phyloP scores from a whole-genome alignment of 441 rosid genomes.

The Cnidoscolus chayamansa region DNA sequence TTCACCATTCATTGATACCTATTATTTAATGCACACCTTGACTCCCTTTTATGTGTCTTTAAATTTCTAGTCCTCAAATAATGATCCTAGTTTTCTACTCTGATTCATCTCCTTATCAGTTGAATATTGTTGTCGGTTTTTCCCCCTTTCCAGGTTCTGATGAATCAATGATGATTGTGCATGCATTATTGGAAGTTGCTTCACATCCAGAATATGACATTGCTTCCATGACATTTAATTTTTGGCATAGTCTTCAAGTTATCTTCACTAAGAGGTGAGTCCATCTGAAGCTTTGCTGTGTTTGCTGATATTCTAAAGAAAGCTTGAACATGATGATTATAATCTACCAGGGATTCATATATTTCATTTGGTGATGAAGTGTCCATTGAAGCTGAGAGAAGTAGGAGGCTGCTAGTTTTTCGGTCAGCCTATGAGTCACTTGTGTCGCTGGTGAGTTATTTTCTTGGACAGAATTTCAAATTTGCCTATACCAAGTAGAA shows the following conservation, averaged over 20 bases:
- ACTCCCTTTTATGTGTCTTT: background rate
- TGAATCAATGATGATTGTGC: slow-evolving; percentile 84
- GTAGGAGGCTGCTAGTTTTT: slow-evolving; percentile 75
- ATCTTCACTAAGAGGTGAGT: slow-evolving; percentile 77
- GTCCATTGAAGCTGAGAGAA: slow-evolving; percentile 80
- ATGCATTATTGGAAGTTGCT: slow-evolving; percentile 86
- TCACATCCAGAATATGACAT: slow-evolving; percentile 94
- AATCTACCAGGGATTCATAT: slow-evolving; percentile 67
- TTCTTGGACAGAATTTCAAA: slow-evolving; percentile 22
- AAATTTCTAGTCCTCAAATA: slow-evolving; percentile 19
- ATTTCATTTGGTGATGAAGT: slow-evolving; percentile 62
- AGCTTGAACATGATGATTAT: slow-evolving; percentile 30
- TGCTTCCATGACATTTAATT: slow-evolving; percentile 99
- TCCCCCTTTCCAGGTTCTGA: slow-evolving; percentile 59
- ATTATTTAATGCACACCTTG: slow-evolving; percentile 12
- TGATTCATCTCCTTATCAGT: slow-evolving; percentile 5
- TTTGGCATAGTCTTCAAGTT: slow-evolving; percentile 99
- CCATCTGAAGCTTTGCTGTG: slow-evolving; percentile 20
- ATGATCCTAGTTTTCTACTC: slow-evolving; percentile 12
- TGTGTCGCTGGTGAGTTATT: slow-evolving; percentile 79
- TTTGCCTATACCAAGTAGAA: background rate
- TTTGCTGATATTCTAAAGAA: slow-evolving; percentile 20
- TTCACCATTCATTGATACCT: slow-evolving; percentile 20
- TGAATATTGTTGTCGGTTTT: slow-evolving; percentile 3
- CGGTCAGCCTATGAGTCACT: slow-evolving; percentile 73